Evolutionary conservation across 371 early-diverging fungal species (phyloP), one percentile per base, ranked within the genome.

Genomic region (Funneliformis caledonium): DNA sequence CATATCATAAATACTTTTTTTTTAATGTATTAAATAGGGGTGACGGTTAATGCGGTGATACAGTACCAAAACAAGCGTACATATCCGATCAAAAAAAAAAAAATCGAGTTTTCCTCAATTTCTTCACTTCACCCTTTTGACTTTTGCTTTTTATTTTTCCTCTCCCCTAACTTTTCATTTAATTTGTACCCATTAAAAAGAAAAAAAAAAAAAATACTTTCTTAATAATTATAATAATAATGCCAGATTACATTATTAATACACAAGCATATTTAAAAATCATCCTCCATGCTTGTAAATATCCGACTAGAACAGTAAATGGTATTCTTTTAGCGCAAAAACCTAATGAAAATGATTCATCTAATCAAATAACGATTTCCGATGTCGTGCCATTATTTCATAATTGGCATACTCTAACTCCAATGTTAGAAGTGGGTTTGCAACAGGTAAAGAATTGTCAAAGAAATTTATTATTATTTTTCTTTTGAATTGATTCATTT

Each of bases 351-450:
- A 26, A 73, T 52, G 82, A 85, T 19, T 81, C 81, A 74, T 80
- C 82, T 61, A 3, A 26, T 33, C 16, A 65, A 67, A 74, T 87
- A 31, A 80, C 85, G 33, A 83, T 92, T 16, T 82, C 82, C 4
- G 92, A 93, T 80, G 94, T 93, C 16, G 83, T 96, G 14, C 94
- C 96, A 45, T 87, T 94, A 22, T 91, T 93, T 80, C 96, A 96
- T 88, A 90, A 92, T 81, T 92, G 93, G 92, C 89, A 88, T 47
- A 88, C 92, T 16, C 82, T 94, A 82, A 90, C 94, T 0, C 94
- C 95, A 62, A 92, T 93, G 92, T 88, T 93, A 14, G 94, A 94
- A 82, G 88, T 92, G 14, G 94, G 94, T 42, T 84, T 96, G 80
- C 90, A 91, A 78, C 94, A 94, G 88, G 94, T 92, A 89, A 61